Percentiles rank a stretch among this genome's conserved stretches.
Conservation (phyloP, 768 basidiomycete genomes). For the Tephrocybe sp. region DNA sequence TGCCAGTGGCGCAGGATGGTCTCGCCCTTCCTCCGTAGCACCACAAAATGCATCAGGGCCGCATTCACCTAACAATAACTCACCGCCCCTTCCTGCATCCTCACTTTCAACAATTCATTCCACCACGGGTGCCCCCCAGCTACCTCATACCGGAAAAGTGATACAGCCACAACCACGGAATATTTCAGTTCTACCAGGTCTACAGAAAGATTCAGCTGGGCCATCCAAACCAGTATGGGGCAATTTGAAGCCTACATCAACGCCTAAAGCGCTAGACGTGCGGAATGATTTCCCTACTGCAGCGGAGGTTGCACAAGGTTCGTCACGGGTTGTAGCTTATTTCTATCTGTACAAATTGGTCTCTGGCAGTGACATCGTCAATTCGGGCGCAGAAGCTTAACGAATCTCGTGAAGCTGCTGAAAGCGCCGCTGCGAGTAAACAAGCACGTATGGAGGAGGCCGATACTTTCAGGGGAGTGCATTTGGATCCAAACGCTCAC, state of each 20-base stretch:
- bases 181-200: slow-evolving; percentile 27
- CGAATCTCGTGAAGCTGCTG: slow-evolving; percentile 47
- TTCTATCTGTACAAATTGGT: slow-evolving; percentile 4
- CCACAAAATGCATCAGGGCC: slow-evolving; percentile 45
- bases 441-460: slow-evolving; percentile 76
- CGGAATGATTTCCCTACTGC: slow-evolving; percentile 91
- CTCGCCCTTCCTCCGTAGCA: slow-evolving; percentile 71
- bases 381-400: slow-evolving; percentile 34
- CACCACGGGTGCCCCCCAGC: slow-evolving; percentile 38
- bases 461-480: slow-evolving; percentile 92
- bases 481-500: slow-evolving; percentile 89
- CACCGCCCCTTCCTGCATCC: slow-evolving; percentile 36
- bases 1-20: slow-evolving; percentile 68
- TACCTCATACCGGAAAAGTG: slow-evolving; percentile 60
- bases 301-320: slow-evolving; percentile 89
- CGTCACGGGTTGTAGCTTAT: slow-evolving; percentile 21
- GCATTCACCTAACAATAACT: slow-evolving; percentile 45
- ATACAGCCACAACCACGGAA: slow-evolving; percentile 64
- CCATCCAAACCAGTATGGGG: slow-evolving; percentile 69
- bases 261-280: slow-evolving; percentile 39
- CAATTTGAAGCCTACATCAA: slow-evolving; percentile 45
- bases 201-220: slow-evolving; percentile 30
- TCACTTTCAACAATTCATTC: slow-evolving; percentile 28
- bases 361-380: slow-evolving; percentile 26
- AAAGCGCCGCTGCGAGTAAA: slow-evolving; percentile 51